These are phyloP conservation scores for Chlorella ohadii DNA, from an alignment of 139 green algal genomes.

Conservation along the genomic window DNA sequence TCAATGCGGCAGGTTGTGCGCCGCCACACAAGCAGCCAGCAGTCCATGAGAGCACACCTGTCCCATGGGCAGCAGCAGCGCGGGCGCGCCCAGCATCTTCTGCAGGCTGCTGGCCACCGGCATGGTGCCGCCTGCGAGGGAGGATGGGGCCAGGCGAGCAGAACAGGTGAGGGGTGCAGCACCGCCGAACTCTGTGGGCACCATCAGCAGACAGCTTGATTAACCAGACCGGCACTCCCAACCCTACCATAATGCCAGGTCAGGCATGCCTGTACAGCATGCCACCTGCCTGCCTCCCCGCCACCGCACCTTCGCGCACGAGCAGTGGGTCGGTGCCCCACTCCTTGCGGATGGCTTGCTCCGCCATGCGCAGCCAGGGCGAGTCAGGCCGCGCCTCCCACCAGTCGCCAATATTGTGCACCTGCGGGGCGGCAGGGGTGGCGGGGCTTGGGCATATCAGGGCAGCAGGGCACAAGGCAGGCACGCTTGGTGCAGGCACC, in stretches of 20 bases:
- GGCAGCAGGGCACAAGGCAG: too few species aligned
- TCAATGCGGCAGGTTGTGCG: too few species aligned
- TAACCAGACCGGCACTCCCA: not conserved
- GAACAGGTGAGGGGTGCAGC: not conserved
- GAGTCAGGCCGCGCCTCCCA: conserved; percentile 84
- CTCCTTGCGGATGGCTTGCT: conserved; percentile 75
- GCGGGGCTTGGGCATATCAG: too few species aligned
- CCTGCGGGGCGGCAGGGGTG: conserved; percentile 21
- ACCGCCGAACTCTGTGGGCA: too few species aligned
- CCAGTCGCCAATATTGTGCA: conserved; percentile 87
- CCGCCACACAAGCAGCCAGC: too few species aligned
- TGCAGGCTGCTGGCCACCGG: conserved; percentile 91
- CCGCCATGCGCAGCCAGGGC: conserved; percentile 78
- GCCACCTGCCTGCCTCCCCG: not conserved
- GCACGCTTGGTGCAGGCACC: too few species aligned
- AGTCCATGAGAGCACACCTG: not conserved
- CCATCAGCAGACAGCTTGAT: too few species aligned
- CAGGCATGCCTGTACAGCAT: too few species aligned
- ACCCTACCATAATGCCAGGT: too few species aligned
- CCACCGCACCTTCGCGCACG: conserved; percentile 74
- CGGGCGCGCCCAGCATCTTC: conserved; percentile 84
- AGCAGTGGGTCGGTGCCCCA: conserved; percentile 84
- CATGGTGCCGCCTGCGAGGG: conserved; percentile 83
- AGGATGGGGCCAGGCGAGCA: not conserved
- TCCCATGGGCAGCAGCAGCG: conserved; percentile 93